Percentiles rank a stretch among this genome's conserved stretches.
These are phyloP conservation scores for Eucalyptus urophylla DNA, from an alignment of 345 rosid species.

Conservation along the genomic window DNA sequence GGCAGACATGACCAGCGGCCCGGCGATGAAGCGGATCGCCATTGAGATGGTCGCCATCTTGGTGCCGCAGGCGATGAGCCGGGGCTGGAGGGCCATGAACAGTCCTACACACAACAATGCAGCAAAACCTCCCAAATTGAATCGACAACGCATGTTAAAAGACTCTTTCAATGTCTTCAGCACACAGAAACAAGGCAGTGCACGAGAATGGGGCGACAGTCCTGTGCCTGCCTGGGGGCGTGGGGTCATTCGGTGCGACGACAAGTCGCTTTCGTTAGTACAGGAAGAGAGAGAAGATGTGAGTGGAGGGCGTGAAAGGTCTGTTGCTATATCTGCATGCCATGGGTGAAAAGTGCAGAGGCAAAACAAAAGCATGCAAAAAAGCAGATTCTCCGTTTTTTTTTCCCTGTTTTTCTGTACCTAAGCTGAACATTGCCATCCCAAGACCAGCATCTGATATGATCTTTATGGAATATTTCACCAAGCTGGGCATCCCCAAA, in stretches of 20 bases:
- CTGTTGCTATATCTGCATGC: neutral
- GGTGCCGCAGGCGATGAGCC: conserved; percentile 53
- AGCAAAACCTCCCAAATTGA: neutral
- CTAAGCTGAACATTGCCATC: conserved; percentile 86
- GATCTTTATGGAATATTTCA: conserved; percentile 52
- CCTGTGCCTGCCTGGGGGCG: neutral
- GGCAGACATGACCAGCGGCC: conserved; percentile 49
- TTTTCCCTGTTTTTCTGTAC: conserved; percentile 3
- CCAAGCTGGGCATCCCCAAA: conserved; percentile 51
- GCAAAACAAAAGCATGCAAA: neutral
- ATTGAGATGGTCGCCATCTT: conserved; percentile 52
- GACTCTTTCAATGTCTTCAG: neutral
- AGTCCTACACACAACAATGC: conserved; percentile 21
- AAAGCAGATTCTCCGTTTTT: neutral
- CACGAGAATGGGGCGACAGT: neutral
- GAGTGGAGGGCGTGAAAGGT: neutral
- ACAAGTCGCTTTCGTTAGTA: neutral
- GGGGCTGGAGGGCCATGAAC: conserved; percentile 76
- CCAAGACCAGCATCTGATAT: conserved; percentile 81
- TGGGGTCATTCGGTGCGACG: neutral
- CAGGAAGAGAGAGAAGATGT: neutral
- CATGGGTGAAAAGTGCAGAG: neutral
- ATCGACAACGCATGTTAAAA: neutral
- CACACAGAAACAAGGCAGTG: neutral
- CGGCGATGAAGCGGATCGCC: conserved; percentile 46